Evolutionary conservation across 305 asterid species (phyloP), one percentile per base, ranked within the genome.

Genomic region (Solanum hybrid): DNA sequence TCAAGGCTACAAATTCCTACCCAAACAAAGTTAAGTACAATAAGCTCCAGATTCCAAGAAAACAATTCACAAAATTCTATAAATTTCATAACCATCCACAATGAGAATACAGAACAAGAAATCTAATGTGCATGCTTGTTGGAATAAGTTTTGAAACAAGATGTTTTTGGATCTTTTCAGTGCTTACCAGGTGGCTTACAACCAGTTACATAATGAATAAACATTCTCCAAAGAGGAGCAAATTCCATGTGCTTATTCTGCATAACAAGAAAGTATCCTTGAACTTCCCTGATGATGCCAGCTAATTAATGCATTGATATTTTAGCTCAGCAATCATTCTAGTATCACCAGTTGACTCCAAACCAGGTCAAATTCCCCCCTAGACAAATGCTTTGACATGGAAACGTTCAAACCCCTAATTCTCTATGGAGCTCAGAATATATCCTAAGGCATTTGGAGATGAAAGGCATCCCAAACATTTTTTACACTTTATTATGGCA

Each of bases 1-100:
- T 97, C 94, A 97, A 90, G 89, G 99, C 99, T 91, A 97, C 99
- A 88, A 93, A 97, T 91, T 89, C 93, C 99, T 97, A 87, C 42
- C 69, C 77, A 85, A 88, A 91, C 37, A 64, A 88, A 90, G 72
- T 80, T 89, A 90, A 78, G 87, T 77, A 91, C 79, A 89, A 79
- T 36, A 84, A 56, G 73, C 40, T 51, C 38, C 27, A 42, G n/a
- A 80, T 12, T 80, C 86, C 72, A 46, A 42, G 72, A 46, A 80
- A 84, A 31, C 22, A 84, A 51, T 84, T 84, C 9, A n/a, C 12
- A 51, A 29, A 84, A 84, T 16, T 27, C 73, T 27, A 31, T 46
- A 84, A 46, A 46, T 60, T 84, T 51, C 22, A 84, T 10, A 84
- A 84, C 87, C 87, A 51, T 31, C 42, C 42, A 51, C 42, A 51